A percentile compares a stretch with the other conserved stretches of the same genome.
These are phyloP conservation scores for Vigna angularis DNA, from an alignment of 306 rosid species.

Conservation along the genomic window DNA sequence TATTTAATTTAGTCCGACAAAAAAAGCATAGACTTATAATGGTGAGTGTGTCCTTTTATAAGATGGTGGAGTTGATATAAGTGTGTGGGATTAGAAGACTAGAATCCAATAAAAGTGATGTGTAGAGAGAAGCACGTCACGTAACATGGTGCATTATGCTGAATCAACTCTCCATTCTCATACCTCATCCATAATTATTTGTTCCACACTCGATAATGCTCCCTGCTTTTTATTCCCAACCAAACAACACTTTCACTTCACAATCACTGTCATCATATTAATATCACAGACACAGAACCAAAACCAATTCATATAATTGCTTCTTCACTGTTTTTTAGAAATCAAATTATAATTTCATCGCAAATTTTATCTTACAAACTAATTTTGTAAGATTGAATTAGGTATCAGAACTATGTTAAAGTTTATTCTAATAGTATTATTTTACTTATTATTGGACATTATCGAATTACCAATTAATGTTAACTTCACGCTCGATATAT, in stretches of 20 bases:
- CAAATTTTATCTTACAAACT: rapidly evolving
- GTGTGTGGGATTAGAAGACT: conserved; percentile 27
- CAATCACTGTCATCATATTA: background rate
- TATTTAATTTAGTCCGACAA: too few relatives aligned
- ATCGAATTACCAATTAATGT: too few relatives aligned
- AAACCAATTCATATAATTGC: background rate
- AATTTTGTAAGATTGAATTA: too few relatives aligned
- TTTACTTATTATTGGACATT: too few relatives aligned
- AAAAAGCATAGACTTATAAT: too few relatives aligned
- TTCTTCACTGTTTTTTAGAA: too few relatives aligned
- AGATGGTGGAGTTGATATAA: background rate
- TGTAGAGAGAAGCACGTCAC: conserved; percentile 25
- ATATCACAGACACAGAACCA: background rate
- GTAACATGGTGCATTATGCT: conserved; percentile 37
- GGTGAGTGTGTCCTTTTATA: too few relatives aligned
- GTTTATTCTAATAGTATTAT: too few relatives aligned
- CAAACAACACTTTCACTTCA: conserved; percentile 23
- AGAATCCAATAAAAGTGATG: conserved; percentile 29
- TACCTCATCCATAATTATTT: conserved; percentile 7
- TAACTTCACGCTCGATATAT: too few relatives aligned
- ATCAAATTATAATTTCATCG: rapidly evolving
- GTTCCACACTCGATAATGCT: background rate
- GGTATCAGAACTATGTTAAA: too few relatives aligned
- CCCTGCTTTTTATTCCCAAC: background rate
- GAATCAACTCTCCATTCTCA: conserved; percentile 47